A percentile compares a stretch with the other conserved stretches of the same genome.
Conservation (phyloP, 2,329 filamentous ascomycete species). For the Periconia digitata region DNA sequence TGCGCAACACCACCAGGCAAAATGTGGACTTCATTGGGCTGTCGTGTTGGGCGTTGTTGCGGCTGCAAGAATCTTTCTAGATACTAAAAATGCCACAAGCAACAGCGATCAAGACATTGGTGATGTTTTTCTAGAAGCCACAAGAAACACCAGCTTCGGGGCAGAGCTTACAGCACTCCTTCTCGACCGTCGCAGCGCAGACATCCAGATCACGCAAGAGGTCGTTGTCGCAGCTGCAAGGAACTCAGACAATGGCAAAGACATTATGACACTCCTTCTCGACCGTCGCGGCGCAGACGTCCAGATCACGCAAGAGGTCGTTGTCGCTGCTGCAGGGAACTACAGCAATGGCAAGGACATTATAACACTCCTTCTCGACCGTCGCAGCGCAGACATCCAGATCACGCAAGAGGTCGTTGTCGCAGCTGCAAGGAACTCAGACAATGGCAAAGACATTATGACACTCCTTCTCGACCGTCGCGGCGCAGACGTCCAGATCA, state of each 20-base stretch:
- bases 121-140: not conserved
- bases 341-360: conserved; percentile 6
- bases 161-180: not conserved
- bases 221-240: not conserved
- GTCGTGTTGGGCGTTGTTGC: not conserved
- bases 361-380: conserved; percentile 9
- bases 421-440: conserved; percentile 4
- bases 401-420: conserved; percentile 8
- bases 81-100: not conserved
- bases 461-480: conserved; percentile 10
- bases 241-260: not conserved
- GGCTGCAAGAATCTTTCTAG: not conserved
- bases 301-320: conserved; percentile 8
- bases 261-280: not conserved
- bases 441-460: conserved; percentile 7
- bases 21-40: too few species aligned
- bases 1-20: too few species aligned
- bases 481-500: conserved; percentile 5
- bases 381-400: conserved; percentile 1
- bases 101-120: not conserved
- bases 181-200: not conserved
- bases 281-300: conserved; percentile 1
- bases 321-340: conserved; percentile 2
- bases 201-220: not conserved
- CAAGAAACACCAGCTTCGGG: too few species aligned